Evolutionary conservation across 179 eudicot genomes (phyloP).

Genomic region (Silene vulgaris): DNA sequence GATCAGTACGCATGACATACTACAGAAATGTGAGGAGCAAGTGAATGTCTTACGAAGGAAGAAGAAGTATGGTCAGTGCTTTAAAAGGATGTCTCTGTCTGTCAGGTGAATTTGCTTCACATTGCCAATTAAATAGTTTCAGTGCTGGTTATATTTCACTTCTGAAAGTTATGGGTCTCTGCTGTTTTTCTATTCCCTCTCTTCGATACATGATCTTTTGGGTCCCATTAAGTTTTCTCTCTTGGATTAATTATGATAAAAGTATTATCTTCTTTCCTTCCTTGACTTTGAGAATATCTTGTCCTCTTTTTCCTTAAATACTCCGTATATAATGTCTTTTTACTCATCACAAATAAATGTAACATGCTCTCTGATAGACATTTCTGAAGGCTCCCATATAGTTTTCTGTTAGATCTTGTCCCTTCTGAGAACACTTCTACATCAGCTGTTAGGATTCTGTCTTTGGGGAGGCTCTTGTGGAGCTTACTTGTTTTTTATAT

Average conservation of each 20-base stretch:
- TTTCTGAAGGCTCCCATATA: no score
- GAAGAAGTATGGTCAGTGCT: conserved; percentile 57
- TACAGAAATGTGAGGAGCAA: conserved; percentile 60
- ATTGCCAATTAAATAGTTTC: background rate
- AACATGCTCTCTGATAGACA: no score
- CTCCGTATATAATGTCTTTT: no score
- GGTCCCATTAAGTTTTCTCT: background rate
- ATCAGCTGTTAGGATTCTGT: no score
- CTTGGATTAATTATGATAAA: no score
- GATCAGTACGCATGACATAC: conserved; percentile 47
- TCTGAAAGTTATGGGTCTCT: background rate
- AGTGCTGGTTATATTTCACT: conserved; percentile 8
- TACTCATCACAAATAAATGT: no score
- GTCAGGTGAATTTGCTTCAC: conserved; percentile 43
- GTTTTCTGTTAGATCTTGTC: no score
- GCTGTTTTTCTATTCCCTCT: background rate
- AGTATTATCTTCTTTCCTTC: no score
- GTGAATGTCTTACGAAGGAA: conserved; percentile 49
- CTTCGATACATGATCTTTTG: background rate
- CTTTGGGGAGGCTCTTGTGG: background rate
- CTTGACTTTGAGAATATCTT: no score
- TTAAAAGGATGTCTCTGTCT: conserved; percentile 60
- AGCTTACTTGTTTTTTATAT: background rate
- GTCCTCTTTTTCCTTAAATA: no score
- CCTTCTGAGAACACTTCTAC: no score